Evolutionary conservation across 2,329 filamentous ascomycete species (phyloP).

Genomic region (Sporothrix humicola): DNA sequence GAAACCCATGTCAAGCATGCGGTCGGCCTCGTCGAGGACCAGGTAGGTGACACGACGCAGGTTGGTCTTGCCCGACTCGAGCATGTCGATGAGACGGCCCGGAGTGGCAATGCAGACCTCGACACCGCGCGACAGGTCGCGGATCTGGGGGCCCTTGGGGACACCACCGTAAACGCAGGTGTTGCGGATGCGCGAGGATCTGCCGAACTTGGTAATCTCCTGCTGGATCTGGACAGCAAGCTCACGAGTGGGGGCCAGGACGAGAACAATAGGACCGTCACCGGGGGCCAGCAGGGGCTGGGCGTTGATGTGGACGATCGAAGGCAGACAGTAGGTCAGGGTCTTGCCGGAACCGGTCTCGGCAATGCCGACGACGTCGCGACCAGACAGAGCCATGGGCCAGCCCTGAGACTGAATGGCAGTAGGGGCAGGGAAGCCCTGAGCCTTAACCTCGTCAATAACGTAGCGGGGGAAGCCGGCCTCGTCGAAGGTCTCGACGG

Average conservation of each 20-base stretch:
- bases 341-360: slow-evolving; percentile 99
- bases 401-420: slow-evolving; percentile 98
- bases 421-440: slow-evolving; percentile 91
- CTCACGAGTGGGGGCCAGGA: slow-evolving; percentile 95
- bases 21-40: slow-evolving; percentile 97
- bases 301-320: slow-evolving; percentile 99
- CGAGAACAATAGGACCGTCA: slow-evolving; percentile 94
- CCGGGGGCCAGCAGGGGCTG: slow-evolving; percentile 94
- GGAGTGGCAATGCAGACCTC: slow-evolving; percentile 99
- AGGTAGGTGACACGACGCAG: slow-evolving; percentile 97
- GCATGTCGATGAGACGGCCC: slow-evolving; percentile 97
- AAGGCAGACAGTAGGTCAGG: slow-evolving; percentile 94
- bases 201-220: slow-evolving; percentile 98
- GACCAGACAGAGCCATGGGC: slow-evolving; percentile 98
- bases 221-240: slow-evolving; percentile 98
- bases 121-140: slow-evolving; percentile 90
- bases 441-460: slow-evolving; percentile 97
- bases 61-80: slow-evolving; percentile 97
- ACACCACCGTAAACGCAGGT: slow-evolving; percentile 99
- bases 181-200: slow-evolving; percentile 96
- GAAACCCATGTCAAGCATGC: slow-evolving; percentile 99
- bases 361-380: slow-evolving; percentile 97
- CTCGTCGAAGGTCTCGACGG: slow-evolving; percentile 96
- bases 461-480: slow-evolving; percentile 96
- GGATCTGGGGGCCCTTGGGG: slow-evolving; percentile 95